A percentile compares a stretch with the other conserved stretches of the same genome.
Conservation (phyloP, 352 stramenopile species). For the Globisporangium ultimum region DNA sequence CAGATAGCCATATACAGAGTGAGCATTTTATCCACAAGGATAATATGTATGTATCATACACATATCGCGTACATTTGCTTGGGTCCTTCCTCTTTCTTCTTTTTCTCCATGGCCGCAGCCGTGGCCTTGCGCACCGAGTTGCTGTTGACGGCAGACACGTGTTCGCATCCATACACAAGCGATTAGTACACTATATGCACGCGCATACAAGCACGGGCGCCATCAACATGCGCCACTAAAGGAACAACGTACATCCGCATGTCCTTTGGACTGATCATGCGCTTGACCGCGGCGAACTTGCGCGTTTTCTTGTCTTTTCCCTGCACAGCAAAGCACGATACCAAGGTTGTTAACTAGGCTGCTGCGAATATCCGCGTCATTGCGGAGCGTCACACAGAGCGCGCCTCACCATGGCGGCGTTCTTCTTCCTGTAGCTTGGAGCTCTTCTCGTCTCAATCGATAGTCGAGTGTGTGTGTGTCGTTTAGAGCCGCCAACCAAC, state of each 20-base stretch:
- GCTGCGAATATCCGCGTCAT: too few relatives aligned
- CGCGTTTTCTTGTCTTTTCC: slow-evolving; percentile 98
- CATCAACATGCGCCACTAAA: neutral
- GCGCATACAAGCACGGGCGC: neutral
- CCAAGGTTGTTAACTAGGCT: too few relatives aligned
- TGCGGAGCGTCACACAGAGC: neutral
- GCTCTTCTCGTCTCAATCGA: slow-evolving; percentile 1
- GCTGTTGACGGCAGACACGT: slow-evolving; percentile 18
- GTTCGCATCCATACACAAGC: neutral
- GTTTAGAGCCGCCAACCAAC: slow-evolving; percentile 19
- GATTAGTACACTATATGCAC: neutral
- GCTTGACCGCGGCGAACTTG: slow-evolving; percentile 98
- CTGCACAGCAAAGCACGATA: slow-evolving; percentile 17
- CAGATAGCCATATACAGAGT: neutral
- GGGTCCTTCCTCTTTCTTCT: slow-evolving; percentile 87
- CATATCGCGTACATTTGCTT: slow-evolving; percentile 90
- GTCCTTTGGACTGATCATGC: slow-evolving; percentile 98
- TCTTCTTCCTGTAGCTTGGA: slow-evolving; percentile 4
- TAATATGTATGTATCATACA: too few relatives aligned
- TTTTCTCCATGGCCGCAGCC: slow-evolving; percentile 80
- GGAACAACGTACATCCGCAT: slow-evolving; percentile 86
- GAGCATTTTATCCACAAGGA: too few relatives aligned
- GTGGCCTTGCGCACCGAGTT: slow-evolving; percentile 79
- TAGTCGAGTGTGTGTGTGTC: slow-evolving; percentile 7
- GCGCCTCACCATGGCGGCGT: slow-evolving; percentile 13